Conservation (phyloP, 352 stramenopile species). For the Globisporangium carolinianum region DNA sequence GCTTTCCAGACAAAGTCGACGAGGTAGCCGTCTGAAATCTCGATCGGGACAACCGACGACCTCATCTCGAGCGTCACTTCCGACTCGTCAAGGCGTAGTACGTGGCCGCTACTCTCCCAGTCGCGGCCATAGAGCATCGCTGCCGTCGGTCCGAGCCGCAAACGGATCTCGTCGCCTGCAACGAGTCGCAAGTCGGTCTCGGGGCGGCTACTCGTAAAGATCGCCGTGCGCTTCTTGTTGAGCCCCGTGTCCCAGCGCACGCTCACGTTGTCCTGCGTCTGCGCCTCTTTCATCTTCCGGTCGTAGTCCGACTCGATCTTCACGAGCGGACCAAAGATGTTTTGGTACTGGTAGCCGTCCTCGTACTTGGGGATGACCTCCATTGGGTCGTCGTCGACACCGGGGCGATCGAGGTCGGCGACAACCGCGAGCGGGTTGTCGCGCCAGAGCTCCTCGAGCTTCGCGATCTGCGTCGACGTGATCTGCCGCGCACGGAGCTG, state of each 20-base stretch:
- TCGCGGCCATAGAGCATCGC: slow-evolving; percentile 78
- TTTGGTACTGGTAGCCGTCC: slow-evolving; percentile 99
- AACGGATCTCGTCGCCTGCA: slow-evolving; percentile 94
- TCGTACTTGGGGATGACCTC: slow-evolving; percentile 92
- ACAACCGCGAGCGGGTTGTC: slow-evolving; percentile 94
- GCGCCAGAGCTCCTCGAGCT: slow-evolving; percentile 94
- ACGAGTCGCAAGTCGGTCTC: slow-evolving; percentile 90
- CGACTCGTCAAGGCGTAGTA: slow-evolving; percentile 81
- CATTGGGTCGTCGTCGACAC: slow-evolving; percentile 85
- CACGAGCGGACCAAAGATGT: slow-evolving; percentile 98
- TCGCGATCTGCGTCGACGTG: slow-evolving; percentile 87
- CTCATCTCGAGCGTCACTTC: slow-evolving; percentile 86
- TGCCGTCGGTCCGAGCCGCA: slow-evolving; percentile 85
- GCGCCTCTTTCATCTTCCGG: slow-evolving; percentile 97
- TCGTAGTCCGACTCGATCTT: slow-evolving; percentile 99
- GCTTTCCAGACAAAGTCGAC: slow-evolving; percentile 99
- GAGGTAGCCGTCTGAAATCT: slow-evolving; percentile 95
- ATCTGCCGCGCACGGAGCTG: slow-evolving; percentile 93
- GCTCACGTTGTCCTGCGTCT: slow-evolving; percentile 92
- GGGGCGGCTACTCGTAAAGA: slow-evolving; percentile 90
- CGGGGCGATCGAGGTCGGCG: slow-evolving; percentile 93
- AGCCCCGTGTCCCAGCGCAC: slow-evolving; percentile 95
- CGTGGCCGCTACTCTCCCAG: slow-evolving; percentile 95
- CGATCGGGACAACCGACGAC: slow-evolving; percentile 71
- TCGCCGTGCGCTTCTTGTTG: slow-evolving; percentile 95